Evolutionary conservation across 1,139 yeast genomes (phyloP).

Genomic region (Geotrichum cucujoidarum): DNA sequence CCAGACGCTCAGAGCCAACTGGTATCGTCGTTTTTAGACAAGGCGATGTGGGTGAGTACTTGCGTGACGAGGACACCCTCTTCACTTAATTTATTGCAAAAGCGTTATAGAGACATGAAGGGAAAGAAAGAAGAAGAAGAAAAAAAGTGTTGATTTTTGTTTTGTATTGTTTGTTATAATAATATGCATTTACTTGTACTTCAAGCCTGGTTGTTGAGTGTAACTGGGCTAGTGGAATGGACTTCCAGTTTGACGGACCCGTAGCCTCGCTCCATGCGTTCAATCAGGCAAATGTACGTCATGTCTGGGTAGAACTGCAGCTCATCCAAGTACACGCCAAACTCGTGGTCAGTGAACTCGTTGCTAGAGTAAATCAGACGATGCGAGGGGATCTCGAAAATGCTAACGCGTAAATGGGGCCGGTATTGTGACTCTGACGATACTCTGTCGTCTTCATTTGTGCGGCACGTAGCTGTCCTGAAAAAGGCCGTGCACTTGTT

Average conservation of each 20-base stretch:
- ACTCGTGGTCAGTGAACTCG: constrained; percentile 43
- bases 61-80: constrained; percentile 95
- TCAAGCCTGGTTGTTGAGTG: background rate
- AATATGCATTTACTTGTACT: background rate
- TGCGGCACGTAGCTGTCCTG: constrained; percentile 12
- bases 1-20: constrained; percentile 84
- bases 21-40: constrained; percentile 95
- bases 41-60: constrained; percentile 95
- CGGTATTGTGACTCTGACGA: constrained; percentile 20
- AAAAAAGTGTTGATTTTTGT: background rate
- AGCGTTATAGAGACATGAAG: too few species aligned
- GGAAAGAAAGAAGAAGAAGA: background rate
- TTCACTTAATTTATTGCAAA: constrained; percentile 54
- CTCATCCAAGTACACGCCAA: constrained; percentile 44
- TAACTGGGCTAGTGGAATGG: constrained; percentile 24
- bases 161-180: too few species aligned
- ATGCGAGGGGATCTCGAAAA: constrained; percentile 29
- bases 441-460: background rate
- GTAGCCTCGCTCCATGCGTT: constrained; percentile 33
- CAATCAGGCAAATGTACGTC: constrained; percentile 25
- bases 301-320: constrained; percentile 18
- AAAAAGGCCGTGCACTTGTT: constrained; percentile 17
- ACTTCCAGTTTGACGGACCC: constrained; percentile 25
- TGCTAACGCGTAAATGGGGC: constrained; percentile 32
- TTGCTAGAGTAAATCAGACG: constrained; percentile 36